Conservation (phyloP, 257 asterid genomes). For the Henckelia pumila region DNA sequence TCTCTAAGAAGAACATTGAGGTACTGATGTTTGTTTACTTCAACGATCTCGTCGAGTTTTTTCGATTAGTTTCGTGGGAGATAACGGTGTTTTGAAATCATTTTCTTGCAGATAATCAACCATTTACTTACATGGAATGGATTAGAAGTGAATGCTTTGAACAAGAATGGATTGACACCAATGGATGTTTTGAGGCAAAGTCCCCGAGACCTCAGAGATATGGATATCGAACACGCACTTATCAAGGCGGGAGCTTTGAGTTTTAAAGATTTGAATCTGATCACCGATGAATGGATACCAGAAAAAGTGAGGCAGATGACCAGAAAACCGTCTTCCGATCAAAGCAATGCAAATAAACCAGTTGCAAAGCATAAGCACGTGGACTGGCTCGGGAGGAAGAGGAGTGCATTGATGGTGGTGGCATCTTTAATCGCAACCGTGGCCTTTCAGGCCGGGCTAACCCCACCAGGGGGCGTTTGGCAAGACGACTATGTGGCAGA, state of each 20-base stretch:
- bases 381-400: constrained; percentile 36
- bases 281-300: constrained; percentile 21
- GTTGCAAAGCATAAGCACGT: constrained; percentile 17
- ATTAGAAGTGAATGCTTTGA: constrained; percentile 39
- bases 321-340: neutral
- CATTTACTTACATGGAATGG: constrained; percentile 27
- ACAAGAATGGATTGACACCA: constrained; percentile 31
- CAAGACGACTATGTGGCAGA: constrained; percentile 31
- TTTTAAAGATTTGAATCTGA: constrained; percentile 29
- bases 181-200: constrained; percentile 38
- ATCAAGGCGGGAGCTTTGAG: constrained; percentile 31
- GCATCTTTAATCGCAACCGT: constrained; percentile 38
- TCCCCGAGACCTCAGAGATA: constrained; percentile 41
- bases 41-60: neutral
- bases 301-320: constrained; percentile 5
- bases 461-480: constrained; percentile 40
- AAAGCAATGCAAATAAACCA: constrained; percentile 17
- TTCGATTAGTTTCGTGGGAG: too few species aligned
- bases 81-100: neutral
- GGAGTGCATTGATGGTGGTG: constrained; percentile 34
- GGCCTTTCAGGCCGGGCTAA: constrained; percentile 39
- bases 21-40: too few species aligned
- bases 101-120: constrained; percentile 34
- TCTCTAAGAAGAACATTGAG: too few species aligned
- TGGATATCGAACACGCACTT: constrained; percentile 34